Conservation (phyloP, 2,329 filamentous ascomycete genomes). For the Simplicillium sp. region DNA sequence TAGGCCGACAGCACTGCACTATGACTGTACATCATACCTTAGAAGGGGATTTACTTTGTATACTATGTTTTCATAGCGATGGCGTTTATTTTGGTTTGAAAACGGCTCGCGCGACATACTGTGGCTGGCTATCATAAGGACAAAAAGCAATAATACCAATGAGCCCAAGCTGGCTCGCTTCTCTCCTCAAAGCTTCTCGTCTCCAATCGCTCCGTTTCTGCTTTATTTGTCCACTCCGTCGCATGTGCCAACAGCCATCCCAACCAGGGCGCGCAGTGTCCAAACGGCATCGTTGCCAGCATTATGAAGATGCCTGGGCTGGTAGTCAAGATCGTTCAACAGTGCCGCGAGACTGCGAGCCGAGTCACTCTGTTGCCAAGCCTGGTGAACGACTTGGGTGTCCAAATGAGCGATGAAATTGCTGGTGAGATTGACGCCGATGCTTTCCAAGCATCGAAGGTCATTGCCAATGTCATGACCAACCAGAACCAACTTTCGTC, state of each 20-base stretch:
- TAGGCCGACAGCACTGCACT: neutral
- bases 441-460: slow-evolving; percentile 51
- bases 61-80: slow-evolving; percentile 33
- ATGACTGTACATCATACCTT: neutral
- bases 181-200: slow-evolving; percentile 3
- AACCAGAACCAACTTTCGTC: slow-evolving; percentile 59
- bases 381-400: slow-evolving; percentile 61
- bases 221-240: slow-evolving; percentile 10
- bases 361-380: slow-evolving; percentile 43
- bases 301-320: slow-evolving; percentile 65
- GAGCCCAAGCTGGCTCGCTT: slow-evolving; percentile 1
- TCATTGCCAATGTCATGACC: slow-evolving; percentile 67
- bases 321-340: slow-evolving; percentile 54
- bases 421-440: slow-evolving; percentile 53
- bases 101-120: no score
- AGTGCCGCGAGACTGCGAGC: slow-evolving; percentile 49
- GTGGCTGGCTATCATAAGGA: neutral
- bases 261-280: slow-evolving; percentile 65
- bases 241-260: slow-evolving; percentile 15
- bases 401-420: slow-evolving; percentile 58
- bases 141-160: neutral
- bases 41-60: slow-evolving; percentile 16
- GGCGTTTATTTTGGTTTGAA: slow-evolving; percentile 30
- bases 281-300: slow-evolving; percentile 80
- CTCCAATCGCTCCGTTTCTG: neutral